Percentiles rank a stretch among this genome's conserved stretches.
These are phyloP conservation scores for Penicillium cinerascens DNA, from an alignment of 495 filamentous ascomycete species.

Conservation along the genomic window DNA sequence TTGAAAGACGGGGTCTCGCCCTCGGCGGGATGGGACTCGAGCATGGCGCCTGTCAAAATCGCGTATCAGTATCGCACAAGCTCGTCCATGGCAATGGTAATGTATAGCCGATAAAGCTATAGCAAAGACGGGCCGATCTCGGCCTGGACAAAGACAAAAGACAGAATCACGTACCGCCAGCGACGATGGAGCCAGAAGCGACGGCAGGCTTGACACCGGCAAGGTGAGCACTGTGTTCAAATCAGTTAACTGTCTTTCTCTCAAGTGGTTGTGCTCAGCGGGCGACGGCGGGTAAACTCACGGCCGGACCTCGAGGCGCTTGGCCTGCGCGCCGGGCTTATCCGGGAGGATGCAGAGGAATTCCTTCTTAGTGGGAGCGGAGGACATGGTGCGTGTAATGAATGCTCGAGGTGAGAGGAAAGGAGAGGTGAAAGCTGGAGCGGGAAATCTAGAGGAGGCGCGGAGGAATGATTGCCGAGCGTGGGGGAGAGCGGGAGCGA, in stretches of 20 bases:
- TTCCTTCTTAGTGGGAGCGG: slow-evolving; percentile 56
- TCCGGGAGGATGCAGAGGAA: slow-evolving; percentile 88
- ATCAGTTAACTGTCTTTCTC: not conserved
- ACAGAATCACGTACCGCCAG: slow-evolving; percentile 34
- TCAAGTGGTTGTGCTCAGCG: not conserved
- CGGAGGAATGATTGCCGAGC: slow-evolving; percentile 15
- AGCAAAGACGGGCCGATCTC: too few species aligned
- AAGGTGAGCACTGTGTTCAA: slow-evolving; percentile 28
- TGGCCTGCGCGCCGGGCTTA: slow-evolving; percentile 58
- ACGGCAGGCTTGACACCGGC: slow-evolving; percentile 33
- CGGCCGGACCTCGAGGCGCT: slow-evolving; percentile 69
- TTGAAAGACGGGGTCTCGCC: slow-evolving; percentile 62
- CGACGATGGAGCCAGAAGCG: slow-evolving; percentile 30
- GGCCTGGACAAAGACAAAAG: not conserved
- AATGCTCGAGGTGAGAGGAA: not conserved
- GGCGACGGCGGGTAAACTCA: slow-evolving; percentile 43
- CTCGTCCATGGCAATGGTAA: not conserved
- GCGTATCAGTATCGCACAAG: slow-evolving; percentile 2
- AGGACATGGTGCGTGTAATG: slow-evolving; percentile 31
- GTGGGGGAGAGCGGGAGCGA: slow-evolving; percentile 24
- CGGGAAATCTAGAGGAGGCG: slow-evolving; percentile 2
- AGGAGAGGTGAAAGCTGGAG: slow-evolving; percentile 2
- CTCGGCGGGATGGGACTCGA: slow-evolving; percentile 62
- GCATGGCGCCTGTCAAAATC: slow-evolving; percentile 55
- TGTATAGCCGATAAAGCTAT: not conserved